Base-by-base conservation (phyloP, 2,329 filamentous ascomycete genomes). In the Talaromyces sp. region DNA sequence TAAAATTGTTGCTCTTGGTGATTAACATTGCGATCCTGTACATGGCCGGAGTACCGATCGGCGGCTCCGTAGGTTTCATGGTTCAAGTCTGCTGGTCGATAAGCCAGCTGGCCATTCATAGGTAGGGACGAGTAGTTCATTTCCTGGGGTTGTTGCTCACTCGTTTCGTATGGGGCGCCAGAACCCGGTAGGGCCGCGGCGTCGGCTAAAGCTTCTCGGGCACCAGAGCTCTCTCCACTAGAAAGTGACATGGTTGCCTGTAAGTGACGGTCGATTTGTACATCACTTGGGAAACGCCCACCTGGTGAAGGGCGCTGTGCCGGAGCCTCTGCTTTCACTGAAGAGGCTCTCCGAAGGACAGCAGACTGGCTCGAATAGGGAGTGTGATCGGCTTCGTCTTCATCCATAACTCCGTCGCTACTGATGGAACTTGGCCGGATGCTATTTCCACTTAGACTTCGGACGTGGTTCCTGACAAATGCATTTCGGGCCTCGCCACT, bases 211-310 rank as follows among this genome's bases (percentile, higher is more conserved):
- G 87, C 77, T 73, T 88, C 85, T 74, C 84, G 82, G 73, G 88
- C 88, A 69, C 85, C 88, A 71, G 91, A 93, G 78, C 89, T 92
- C 78, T 89, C 88, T 79, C 88, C 87, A 83, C 91, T 96, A 84
- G 91, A 91, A 67, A 91, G 90, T 75, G 91, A 92, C 76, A 89
- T 83, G 75, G 90, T 87, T 75, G 87, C 88, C 80, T 93, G 89
- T 88, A 92, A 88, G 84, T 91, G 89, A 82, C 91, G 89, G 78
- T 93, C 91, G 77, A 96, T 86, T 82, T 93, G 88, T 73, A 98
- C 83, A 83, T 97, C 93, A 81, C 91, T 96, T 81, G 94, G 94
- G 83, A 99, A 99, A 79, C 93, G 89, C 84, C 94, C 94, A 89
- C 93, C 94, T 88, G 92, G 89, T 85, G 91, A 88, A 76, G 92